Base-by-base conservation (phyloP, 192 early-diverging fungal species). In the Mortierella claussenii region DNA sequence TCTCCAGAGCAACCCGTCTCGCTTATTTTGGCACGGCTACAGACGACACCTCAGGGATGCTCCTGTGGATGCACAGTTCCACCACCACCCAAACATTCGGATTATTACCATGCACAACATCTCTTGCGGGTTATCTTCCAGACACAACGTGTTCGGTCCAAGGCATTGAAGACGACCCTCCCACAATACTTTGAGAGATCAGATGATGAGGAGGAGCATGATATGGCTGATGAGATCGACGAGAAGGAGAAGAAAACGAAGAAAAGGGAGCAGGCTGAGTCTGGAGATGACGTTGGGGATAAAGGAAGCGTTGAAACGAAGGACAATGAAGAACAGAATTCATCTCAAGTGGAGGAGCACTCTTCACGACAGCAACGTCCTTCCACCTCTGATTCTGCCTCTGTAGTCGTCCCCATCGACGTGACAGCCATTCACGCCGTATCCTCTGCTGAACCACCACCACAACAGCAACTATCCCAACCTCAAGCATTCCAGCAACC, bases 91-190 rank as follows among this genome's bases (percentile, higher is more conserved):
- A 65, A 54, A 28, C 63, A 76, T 30, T 60, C 73, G 4, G 59
- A 67, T 24, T 76, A 67, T 12, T 76, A 76, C 31, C 73, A 76
- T 24, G 73, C 73, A 0, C 73, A 76, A 27, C 73, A 76, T 45
- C 51, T 76, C 40, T 47, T 76, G 24, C 58, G 58, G 31, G 21
- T 76, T 5, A 31, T 76, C 10, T 76, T 76, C 44, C 73, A 62
- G 53, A 76, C 65, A 3, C 73, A 76, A 43, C 37, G 53, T 1
- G 46, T 76, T 28, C 73, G 73, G 0, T 76, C 73, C 4, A 17
- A 54, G 11, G 51, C 65, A 7, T 17, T 76, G 11, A 59, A 13
- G 32, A 26, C 31, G 20, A 43, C 49, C 31, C 13, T 76, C 13
- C 73, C 73, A 3, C 45, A 62, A 28, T 76, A 57, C 53, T 76